A percentile compares a stretch with the other conserved stretches of the same genome.
Evolutionary conservation across 345 rosid genomes (phyloP).

Genomic region (Boechera retrofracta): DNA sequence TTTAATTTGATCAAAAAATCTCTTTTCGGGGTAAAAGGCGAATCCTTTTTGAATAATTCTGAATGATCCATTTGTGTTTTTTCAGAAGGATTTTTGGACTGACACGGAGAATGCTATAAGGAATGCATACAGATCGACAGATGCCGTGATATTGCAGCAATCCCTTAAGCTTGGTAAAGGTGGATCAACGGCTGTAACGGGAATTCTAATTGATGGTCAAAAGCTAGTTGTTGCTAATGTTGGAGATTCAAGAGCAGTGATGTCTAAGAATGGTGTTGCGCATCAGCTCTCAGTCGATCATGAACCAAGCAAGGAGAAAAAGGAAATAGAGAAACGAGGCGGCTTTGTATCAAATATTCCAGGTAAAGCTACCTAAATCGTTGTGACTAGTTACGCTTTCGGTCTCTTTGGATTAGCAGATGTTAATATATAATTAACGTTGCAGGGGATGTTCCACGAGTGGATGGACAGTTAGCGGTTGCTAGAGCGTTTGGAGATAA

Average conservation of each 20-base stretch:
- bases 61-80: neutral
- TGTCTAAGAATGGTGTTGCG: slow-evolving; percentile 66
- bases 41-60: neutral
- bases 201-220: slow-evolving; percentile 73
- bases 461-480: slow-evolving; percentile 90
- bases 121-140: slow-evolving; percentile 73
- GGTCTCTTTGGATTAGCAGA: neutral
- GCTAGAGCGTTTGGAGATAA: slow-evolving; percentile 93
- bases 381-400: neutral
- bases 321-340: slow-evolving; percentile 69
- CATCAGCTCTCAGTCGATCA: slow-evolving; percentile 80
- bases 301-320: slow-evolving; percentile 80
- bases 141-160: slow-evolving; percentile 64
- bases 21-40: neutral
- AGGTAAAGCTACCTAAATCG: slow-evolving; percentile 44
- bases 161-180: slow-evolving; percentile 71
- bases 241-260: slow-evolving; percentile 92
- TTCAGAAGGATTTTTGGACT: slow-evolving; percentile 77
- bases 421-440: neutral
- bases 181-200: slow-evolving; percentile 94
- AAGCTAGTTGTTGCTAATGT: slow-evolving; percentile 82
- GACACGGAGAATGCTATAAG: slow-evolving; percentile 65
- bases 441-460: slow-evolving; percentile 90
- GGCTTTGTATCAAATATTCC: slow-evolving; percentile 90
- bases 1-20: neutral